Evolutionary conservation across 1,284 basidiomycete genomes (phyloP).

Genomic region (Exobasidium rhododendri): DNA sequence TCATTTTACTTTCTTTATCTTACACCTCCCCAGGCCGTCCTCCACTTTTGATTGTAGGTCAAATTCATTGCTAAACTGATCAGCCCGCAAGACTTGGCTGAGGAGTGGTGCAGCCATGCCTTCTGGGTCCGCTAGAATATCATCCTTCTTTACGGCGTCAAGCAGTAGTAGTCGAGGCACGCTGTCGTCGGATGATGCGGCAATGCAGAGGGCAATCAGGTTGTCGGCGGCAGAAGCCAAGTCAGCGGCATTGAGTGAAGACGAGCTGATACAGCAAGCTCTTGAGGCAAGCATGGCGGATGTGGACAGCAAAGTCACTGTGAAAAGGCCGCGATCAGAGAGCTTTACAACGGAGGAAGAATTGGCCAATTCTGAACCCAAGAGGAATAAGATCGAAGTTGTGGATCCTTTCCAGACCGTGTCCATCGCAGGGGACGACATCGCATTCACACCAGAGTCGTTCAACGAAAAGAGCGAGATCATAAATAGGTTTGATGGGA

Average conservation of each 20-base stretch:
- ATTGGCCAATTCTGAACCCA: neutral
- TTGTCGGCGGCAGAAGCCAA: slow-evolving; percentile 6
- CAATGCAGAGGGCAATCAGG: neutral
- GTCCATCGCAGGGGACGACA: neutral
- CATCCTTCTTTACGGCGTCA: neutral
- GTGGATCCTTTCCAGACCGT: too few species aligned
- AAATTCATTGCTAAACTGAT: too few species aligned
- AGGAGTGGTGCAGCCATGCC: too few species aligned
- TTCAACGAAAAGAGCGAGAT: neutral
- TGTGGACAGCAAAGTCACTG: neutral
- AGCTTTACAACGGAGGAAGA: neutral
- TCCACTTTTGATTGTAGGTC: too few species aligned
- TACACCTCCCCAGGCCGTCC: too few species aligned
- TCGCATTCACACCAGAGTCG: neutral
- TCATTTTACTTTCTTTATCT: too few species aligned
- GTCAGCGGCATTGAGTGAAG: neutral
- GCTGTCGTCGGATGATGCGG: neutral
- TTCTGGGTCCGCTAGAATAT: neutral
- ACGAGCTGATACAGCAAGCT: neutral
- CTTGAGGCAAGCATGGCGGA: neutral
- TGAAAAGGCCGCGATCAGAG: neutral
- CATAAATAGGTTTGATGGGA: slow-evolving; percentile 16
- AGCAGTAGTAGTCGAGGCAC: neutral
- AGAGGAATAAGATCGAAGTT: neutral
- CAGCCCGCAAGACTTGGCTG: too few species aligned